Base-by-base conservation (phyloP, 2,329 filamentous ascomycete species). In the Trichoderma lentiforme region DNA sequence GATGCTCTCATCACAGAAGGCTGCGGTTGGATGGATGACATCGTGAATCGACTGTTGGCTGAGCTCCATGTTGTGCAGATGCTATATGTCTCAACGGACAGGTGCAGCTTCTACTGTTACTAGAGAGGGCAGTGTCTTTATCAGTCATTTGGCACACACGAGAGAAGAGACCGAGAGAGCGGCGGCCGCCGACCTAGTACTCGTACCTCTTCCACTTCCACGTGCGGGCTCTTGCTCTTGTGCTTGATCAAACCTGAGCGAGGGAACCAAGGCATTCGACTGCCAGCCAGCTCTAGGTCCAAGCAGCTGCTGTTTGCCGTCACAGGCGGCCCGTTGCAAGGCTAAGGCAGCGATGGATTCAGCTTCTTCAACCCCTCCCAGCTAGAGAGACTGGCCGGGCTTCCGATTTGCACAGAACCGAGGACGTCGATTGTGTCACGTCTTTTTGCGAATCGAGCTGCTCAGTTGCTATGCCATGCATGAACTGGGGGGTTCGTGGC, bases 11-110 rank as follows among this genome's bases (percentile, higher is more conserved):
- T 67, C 70, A 24, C 77, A 79, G 69, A 86, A 89, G 72, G 84
- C 87, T 21, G 87, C 88, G 24, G 88, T 89, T 34, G 88, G 87
- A 76, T 90, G 88, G 71, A 89, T 84, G 71, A 88, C 85, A 78
- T 87, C 83, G 77, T 87, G 84, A 70, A 90, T 87, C 28, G 85
- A 82, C 72, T 83, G 79, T 70, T 84, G 82, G 74, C 82, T 87
- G 68, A 90, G 80, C 71, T 89, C 86, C 88, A 90, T 90, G 64
- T 51, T 62, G 67, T 21, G 18, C 28, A 51, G 21, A 14, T 53
- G 26, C 14, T 36, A 28, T 73, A 76, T 75, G 69, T 63, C 56
- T 69, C 56, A 64, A 67, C 58, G 30, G 34, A 28, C 43, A 57
- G 26, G 57, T 60, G 21, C 34, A 26, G 34, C 32, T 15, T 21